These are phyloP conservation scores for Mycosphaerella sp. DNA, from an alignment of 2,329 filamentous ascomycete species.

Conservation along the genomic window DNA sequence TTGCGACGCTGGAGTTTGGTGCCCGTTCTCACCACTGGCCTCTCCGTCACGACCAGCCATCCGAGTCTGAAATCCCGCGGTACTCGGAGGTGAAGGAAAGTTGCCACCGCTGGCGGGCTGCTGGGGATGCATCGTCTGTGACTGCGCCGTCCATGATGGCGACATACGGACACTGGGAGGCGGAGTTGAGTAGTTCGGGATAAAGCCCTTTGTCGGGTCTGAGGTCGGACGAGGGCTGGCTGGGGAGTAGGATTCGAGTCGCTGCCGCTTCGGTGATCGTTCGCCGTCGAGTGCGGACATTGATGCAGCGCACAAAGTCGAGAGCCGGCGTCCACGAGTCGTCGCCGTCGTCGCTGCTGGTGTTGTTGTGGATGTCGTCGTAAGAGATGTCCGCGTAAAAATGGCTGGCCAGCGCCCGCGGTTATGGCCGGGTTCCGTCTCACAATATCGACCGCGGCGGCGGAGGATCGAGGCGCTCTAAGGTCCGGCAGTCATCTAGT, in stretches of 20 bases:
- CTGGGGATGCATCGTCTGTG: conserved; percentile 22
- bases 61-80: conserved; percentile 31
- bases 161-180: conserved; percentile 45
- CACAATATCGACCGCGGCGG: conserved; percentile 1
- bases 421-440: background rate
- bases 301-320: conserved; percentile 5
- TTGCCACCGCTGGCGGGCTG: conserved; percentile 20
- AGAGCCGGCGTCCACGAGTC: conserved; percentile 1
- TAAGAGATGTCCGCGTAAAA: conserved; percentile 14
- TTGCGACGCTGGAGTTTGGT: conserved; percentile 26
- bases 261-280: conserved; percentile 35
- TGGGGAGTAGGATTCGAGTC: conserved; percentile 40
- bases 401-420: conserved; percentile 8
- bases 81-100: conserved; percentile 41
- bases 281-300: conserved; percentile 31
- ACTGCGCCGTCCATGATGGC: conserved; percentile 37
- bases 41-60: conserved; percentile 26
- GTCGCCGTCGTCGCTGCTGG: background rate
- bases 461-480: conserved; percentile 1
- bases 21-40: conserved; percentile 23
- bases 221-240: conserved; percentile 34
- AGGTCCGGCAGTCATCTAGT: conserved; percentile 1
- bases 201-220: conserved; percentile 40
- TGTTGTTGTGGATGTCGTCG: conserved; percentile 4
- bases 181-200: conserved; percentile 38